Evolutionary conservation across 192 early-diverging fungal genomes (phyloP), one percentile per base, ranked within the genome.

Genomic region (Podochytrium sp.): DNA sequence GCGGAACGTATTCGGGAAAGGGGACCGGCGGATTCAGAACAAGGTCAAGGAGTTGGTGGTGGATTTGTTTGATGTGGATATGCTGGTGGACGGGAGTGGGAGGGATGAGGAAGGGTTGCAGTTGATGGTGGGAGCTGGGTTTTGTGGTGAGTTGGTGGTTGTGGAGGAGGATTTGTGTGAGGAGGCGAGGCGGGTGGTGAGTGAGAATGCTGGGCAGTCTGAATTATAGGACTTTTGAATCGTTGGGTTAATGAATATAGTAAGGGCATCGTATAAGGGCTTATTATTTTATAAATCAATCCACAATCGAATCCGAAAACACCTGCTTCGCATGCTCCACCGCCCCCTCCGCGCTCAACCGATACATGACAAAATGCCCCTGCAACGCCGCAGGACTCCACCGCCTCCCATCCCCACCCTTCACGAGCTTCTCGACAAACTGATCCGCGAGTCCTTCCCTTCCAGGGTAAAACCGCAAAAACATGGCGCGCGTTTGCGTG

Each of bases 281-380:
- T n/a, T n/a, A n/a, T n/a, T n/a, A n/a, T n/a, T n/a, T n/a, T n/a
- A n/a, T n/a, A n/a, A n/a, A n/a, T n/a, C n/a, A n/a, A n/a, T n/a
- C n/a, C n/a, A n/a, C n/a, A n/a, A n/a, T n/a, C n/a, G n/a, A n/a
- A n/a, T n/a, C 57, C 38, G 12, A 10, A 63, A 71, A 64, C 12
- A 86, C 53, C 20, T 34, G 61, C 33, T 78, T 66, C 33, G 65
- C 80, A 69, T 85, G 76, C 2, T 86, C 81, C n/a, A 96, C 78
- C 1, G 94, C 94, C 14, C 77, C 81, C 50, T 86, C 64, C 0
- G 96, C 89, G 63, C 85, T 80, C 72, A 95, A 91, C 56, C 95
- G 92, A 58, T 88, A 87, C 39, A 91, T 80, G 7, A 97, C 94
- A 90, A 99, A 99, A 81, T 99, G 97, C 2, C 97, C 97, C 81